Percentiles rank a stretch among this genome's conserved stretches.
phyloP scores from a whole-genome alignment of 1,284 basidiomycete genomes.

The Rhodotorula sp. region DNA sequence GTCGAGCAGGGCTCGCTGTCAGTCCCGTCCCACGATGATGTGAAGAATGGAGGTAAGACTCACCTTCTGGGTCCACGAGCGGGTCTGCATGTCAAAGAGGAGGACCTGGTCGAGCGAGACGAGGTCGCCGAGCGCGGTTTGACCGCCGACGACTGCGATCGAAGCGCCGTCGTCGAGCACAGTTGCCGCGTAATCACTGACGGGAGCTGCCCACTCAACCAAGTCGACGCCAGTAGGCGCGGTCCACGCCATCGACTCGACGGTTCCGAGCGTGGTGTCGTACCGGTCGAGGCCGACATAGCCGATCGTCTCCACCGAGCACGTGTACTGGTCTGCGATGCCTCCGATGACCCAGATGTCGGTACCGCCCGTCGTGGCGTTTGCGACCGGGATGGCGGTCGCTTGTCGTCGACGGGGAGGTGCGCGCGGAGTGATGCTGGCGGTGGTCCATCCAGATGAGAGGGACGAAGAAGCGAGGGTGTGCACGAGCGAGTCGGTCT shows the following conservation, averaged over 20 bases:
- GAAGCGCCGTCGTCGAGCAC: conserved; percentile 20
- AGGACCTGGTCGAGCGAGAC: conserved; percentile 42
- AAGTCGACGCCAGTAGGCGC: neutral
- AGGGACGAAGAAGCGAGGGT: conserved; percentile 4
- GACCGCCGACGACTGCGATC: conserved; percentile 48
- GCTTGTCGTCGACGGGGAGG: conserved; percentile 35
- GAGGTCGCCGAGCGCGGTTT: conserved; percentile 41
- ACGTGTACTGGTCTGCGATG: conserved; percentile 43
- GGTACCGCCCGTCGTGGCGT: conserved; percentile 19
- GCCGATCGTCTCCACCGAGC: conserved; percentile 38
- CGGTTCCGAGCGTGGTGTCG: conserved; percentile 12
- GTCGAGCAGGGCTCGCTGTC: neutral
- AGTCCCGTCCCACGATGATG: too few species aligned
- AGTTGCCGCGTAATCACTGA: conserved; percentile 45
- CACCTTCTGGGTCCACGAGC: conserved; percentile 43
- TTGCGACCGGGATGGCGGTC: conserved; percentile 13
- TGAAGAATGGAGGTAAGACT: too few species aligned
- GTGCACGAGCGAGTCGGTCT: conserved; percentile 18
- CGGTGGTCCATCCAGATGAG: conserved; percentile 6
- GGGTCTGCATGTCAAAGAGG: conserved; percentile 43
- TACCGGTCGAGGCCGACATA: conserved; percentile 44
- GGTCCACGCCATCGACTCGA: conserved; percentile 31
- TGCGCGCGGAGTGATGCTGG: neutral
- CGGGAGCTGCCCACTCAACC: conserved; percentile 33
- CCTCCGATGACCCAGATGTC: conserved; percentile 42